Conservation (phyloP, 2,329 filamentous ascomycete genomes). For the Colletotrichum falcatum region DNA sequence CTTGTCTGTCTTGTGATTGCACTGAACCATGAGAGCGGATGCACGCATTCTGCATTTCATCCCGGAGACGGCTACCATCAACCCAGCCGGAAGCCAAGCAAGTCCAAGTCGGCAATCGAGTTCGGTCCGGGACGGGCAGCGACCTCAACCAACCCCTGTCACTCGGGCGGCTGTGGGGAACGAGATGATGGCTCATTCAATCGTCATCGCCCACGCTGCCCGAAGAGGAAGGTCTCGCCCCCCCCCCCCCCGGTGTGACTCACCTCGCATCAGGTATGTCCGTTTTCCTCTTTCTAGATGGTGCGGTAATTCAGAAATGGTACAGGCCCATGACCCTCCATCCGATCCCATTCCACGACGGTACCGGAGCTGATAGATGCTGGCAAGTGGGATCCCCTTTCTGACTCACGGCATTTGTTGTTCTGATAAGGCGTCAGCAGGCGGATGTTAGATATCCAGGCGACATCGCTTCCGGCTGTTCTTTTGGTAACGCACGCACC, state of each 20-base stretch:
- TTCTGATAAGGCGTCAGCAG: neutral
- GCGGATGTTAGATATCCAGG: slow-evolving; percentile 14
- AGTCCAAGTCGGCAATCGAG: slow-evolving; percentile 8
- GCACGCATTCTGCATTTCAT: neutral
- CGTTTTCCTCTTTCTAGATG: neutral
- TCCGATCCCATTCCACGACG: neutral
- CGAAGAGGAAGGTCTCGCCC: slow-evolving; percentile 31
- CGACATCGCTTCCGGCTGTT: neutral
- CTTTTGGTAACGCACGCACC: neutral
- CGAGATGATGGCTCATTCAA: slow-evolving; percentile 32
- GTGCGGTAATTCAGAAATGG: neutral
- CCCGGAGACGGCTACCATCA: neutral
- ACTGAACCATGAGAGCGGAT: neutral
- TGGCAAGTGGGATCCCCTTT: neutral
- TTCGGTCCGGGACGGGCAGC: slow-evolving; percentile 13
- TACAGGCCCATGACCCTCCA: neutral
- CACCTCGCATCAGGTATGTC: slow-evolving; percentile 5
- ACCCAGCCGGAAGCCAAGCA: neutral
- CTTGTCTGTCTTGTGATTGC: neutral
- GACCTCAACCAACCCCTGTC: slow-evolving; percentile 16
- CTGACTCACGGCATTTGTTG: slow-evolving; percentile 21
- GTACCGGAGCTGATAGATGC: neutral
- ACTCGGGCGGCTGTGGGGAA: slow-evolving; percentile 9
- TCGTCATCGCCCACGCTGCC: slow-evolving; percentile 18
- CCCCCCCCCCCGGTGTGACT: slow-evolving; percentile 16